Evolutionary conservation across 352 stramenopile species (phyloP).

Genomic region (Phytophthora constricta): DNA sequence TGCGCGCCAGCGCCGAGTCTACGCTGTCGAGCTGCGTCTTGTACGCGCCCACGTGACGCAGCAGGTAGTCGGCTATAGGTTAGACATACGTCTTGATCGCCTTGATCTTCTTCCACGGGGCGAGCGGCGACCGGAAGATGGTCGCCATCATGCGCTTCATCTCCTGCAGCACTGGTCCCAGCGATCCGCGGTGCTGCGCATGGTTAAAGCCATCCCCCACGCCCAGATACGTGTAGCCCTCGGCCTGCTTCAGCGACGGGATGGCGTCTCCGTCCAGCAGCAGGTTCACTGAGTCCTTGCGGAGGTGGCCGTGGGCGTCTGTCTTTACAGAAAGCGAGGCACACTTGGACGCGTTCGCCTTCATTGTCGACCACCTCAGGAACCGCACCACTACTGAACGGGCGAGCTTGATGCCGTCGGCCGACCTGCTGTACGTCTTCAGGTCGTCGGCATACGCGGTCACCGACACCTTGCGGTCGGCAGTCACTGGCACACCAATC

Average conservation of each 20-base stretch:
- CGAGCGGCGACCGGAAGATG: background rate
- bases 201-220: slow-evolving; percentile 23
- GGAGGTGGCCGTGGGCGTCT: slow-evolving; percentile 7
- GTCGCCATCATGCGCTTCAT: background rate
- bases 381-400: background rate
- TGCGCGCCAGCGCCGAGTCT: slow-evolving; percentile 12
- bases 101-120: slow-evolving; percentile 18
- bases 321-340: background rate
- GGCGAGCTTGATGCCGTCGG: background rate
- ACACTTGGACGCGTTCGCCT: slow-evolving; percentile 11
- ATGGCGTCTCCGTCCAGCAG: background rate
- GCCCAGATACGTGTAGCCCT: slow-evolving; percentile 19
- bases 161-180: background rate
- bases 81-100: slow-evolving; percentile 21
- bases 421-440: background rate
- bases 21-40: background rate
- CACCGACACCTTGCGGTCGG: background rate
- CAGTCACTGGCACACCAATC: background rate
- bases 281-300: slow-evolving; percentile 2
- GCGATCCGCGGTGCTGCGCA: background rate
- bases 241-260: slow-evolving; percentile 1
- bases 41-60: slow-evolving; percentile 6
- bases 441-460: slow-evolving; percentile 7
- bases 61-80: slow-evolving; percentile 2
- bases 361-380: slow-evolving; percentile 1